phyloP scores from a whole-genome alignment of 495 filamentous ascomycete genomes.

The Penicillium alfredii region DNA sequence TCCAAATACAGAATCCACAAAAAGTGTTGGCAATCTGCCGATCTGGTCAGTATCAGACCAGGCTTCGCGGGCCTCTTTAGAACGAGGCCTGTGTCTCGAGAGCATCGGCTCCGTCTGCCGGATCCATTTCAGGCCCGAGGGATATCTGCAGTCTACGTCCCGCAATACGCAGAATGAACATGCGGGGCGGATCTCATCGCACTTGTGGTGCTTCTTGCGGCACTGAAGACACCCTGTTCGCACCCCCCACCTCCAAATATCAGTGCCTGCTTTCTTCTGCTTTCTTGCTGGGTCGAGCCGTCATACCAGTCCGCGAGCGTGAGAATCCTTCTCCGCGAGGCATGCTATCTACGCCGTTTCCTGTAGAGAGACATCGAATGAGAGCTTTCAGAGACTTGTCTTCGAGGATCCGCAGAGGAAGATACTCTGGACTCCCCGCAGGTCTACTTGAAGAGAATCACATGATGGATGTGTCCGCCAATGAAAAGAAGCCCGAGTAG shows the following conservation, averaged over 20 bases:
- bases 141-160: constrained; percentile 15
- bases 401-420: too few species aligned
- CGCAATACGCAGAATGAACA: constrained; percentile 19
- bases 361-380: too few species aligned
- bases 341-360: constrained; percentile 11
- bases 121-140: constrained; percentile 21
- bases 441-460: too few species aligned
- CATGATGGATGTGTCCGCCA: constrained; percentile 8
- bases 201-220: constrained; percentile 23
- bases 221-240: constrained; percentile 20
- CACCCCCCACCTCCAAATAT: not conserved
- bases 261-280: too few species aligned
- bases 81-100: constrained; percentile 17
- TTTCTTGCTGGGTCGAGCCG: not conserved
- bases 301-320: constrained; percentile 20
- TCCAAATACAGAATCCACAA: constrained; percentile 9
- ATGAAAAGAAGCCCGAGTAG: not conserved
- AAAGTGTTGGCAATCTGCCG: constrained; percentile 1
- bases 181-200: constrained; percentile 17
- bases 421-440: too few species aligned
- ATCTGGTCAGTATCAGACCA: constrained; percentile 1
- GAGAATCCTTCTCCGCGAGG: constrained; percentile 13
- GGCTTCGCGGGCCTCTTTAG: not conserved
- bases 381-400: too few species aligned
- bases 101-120: constrained; percentile 8